phyloP scores from a whole-genome alignment of 179 eudicot genomes.

The Patellifolia procumbens region DNA sequence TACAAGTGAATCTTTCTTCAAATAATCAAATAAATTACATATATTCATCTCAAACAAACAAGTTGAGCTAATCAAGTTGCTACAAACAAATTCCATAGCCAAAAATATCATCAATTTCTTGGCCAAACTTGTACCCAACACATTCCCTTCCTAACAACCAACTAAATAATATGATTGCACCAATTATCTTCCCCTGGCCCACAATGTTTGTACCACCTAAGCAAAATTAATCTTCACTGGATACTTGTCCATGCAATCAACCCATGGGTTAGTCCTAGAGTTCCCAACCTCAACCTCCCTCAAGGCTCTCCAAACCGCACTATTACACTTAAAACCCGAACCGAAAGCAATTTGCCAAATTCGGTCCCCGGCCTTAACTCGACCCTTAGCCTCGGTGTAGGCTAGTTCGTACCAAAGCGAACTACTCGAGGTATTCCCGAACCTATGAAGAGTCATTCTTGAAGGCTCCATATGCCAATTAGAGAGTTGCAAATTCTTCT shows the following conservation, averaged over 20 bases:
- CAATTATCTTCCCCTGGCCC: background rate
- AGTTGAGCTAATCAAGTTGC: background rate
- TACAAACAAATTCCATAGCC: conserved; percentile 14
- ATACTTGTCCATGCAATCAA: conserved; percentile 52
- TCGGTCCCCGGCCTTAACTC: conserved; percentile 60
- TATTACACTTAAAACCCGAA: conserved; percentile 85
- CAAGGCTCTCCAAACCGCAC: conserved; percentile 80
- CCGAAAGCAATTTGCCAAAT: conserved; percentile 89
- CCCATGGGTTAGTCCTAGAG: conserved; percentile 63
- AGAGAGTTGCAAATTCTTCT: conserved; percentile 56
- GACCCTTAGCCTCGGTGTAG: conserved; percentile 67
- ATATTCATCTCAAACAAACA: conserved; percentile 9
- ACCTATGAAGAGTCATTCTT: conserved; percentile 74
- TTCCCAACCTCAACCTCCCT: conserved; percentile 41
- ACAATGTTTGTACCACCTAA: conserved; percentile 19
- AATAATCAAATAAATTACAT: conserved; percentile 18
- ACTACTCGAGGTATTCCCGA: conserved; percentile 84
- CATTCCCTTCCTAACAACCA: background rate
- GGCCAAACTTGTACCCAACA: conserved; percentile 9
- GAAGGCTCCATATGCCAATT: conserved; percentile 90
- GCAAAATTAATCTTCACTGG: conserved; percentile 53
- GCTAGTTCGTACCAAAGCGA: conserved; percentile 78
- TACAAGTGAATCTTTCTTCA: conserved; percentile 12
- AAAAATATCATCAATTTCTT: background rate
- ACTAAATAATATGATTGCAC: background rate